phyloP scores from a whole-genome alignment of 1,284 basidiomycete species.

The Coriolopsis trogii region DNA sequence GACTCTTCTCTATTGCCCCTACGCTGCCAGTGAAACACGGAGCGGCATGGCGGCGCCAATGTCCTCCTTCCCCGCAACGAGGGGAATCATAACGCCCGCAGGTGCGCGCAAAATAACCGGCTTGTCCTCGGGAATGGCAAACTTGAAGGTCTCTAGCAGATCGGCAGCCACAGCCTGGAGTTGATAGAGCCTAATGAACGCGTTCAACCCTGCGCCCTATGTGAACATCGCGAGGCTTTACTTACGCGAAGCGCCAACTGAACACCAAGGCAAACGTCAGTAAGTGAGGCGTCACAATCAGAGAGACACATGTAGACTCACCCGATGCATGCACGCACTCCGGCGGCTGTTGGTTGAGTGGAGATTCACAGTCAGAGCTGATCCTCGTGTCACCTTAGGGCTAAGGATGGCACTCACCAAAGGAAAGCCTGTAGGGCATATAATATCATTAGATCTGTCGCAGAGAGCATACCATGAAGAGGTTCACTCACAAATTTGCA shows the following conservation, averaged over 20 bases:
- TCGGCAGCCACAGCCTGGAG: slow-evolving; percentile 52
- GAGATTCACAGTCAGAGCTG: background rate
- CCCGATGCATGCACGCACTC: slow-evolving; percentile 17
- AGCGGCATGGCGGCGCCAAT: slow-evolving; percentile 2
- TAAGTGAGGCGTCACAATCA: background rate
- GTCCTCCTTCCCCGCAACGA: background rate
- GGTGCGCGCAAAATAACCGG: background rate
- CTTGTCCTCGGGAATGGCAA: slow-evolving; percentile 32
- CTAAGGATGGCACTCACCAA: slow-evolving; percentile 4
- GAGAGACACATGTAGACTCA: slow-evolving; percentile 29
- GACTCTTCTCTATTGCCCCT: no score
- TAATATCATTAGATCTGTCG: background rate
- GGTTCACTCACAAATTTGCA: slow-evolving; percentile 49
- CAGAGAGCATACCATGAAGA: no score
- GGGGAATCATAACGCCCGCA: background rate
- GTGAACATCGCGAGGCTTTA: background rate
- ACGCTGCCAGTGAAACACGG: slow-evolving; percentile 3
- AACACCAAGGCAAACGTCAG: background rate
- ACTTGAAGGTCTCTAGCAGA: slow-evolving; percentile 49
- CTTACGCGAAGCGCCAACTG: slow-evolving; percentile 46
- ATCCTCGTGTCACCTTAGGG: background rate
- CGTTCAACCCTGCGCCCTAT: background rate
- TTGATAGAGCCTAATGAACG: slow-evolving; percentile 40
- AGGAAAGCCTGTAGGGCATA: slow-evolving; percentile 6
- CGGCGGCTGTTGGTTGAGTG: background rate